Conservation (phyloP, 495 filamentous ascomycete genomes). For the Aspergillus panamensis region DNA sequence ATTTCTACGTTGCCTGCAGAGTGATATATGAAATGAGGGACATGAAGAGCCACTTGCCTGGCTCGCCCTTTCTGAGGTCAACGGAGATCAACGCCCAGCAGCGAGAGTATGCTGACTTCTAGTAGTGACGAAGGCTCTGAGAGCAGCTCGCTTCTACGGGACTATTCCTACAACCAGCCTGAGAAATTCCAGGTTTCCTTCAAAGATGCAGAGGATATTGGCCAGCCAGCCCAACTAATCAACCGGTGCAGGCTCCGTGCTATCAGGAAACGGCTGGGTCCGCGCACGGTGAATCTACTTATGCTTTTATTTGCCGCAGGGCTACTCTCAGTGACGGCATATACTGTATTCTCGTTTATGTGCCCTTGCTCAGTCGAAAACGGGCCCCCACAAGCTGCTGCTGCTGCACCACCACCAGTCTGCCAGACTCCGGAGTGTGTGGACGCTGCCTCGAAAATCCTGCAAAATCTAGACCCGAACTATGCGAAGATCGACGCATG, state of each 20-base stretch:
- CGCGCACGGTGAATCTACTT: no score
- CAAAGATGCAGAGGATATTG: neutral
- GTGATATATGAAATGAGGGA: slow-evolving; percentile 13
- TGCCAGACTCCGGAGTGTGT: slow-evolving; percentile 64
- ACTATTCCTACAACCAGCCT: neutral
- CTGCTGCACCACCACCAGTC: slow-evolving; percentile 19
- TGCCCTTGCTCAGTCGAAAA: slow-evolving; percentile 3
- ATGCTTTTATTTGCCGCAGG: no score
- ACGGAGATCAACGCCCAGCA: neutral
- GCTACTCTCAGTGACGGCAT: no score
- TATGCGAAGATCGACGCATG: slow-evolving; percentile 64
- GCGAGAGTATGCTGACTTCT: slow-evolving; percentile 1
- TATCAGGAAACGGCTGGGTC: no score
- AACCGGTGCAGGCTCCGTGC: no score
- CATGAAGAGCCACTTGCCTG: slow-evolving; percentile 6
- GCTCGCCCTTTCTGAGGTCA: slow-evolving; percentile 19
- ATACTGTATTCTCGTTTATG: neutral
- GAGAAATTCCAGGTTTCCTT: neutral
- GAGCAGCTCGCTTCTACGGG: slow-evolving; percentile 7
- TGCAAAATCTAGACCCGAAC: slow-evolving; percentile 64
- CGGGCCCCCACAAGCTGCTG: slow-evolving; percentile 16
- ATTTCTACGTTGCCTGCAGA: neutral
- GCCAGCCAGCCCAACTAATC: neutral
- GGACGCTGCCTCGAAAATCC: slow-evolving; percentile 63
- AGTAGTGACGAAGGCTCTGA: slow-evolving; percentile 12